Conservation (phyloP, 495 filamentous ascomycete genomes). For the Podospora fimiseda region DNA sequence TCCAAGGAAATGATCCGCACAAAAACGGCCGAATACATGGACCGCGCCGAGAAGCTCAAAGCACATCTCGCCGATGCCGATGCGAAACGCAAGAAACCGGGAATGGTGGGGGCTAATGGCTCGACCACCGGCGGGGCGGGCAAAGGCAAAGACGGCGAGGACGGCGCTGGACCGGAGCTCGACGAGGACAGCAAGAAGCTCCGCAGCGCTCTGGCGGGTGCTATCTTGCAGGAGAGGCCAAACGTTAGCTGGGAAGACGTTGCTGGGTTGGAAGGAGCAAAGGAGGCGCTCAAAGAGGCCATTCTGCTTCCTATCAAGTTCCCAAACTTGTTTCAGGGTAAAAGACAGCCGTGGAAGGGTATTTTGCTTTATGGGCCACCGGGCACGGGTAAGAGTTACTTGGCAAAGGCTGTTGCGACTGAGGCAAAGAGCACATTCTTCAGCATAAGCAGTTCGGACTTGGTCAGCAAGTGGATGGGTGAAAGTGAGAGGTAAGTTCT, state of each 20-base stretch:
- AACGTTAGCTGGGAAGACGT: conserved; percentile 98
- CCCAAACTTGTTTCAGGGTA: conserved; percentile 92
- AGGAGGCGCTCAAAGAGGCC: conserved; percentile 96
- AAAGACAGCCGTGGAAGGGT: conserved; percentile 96
- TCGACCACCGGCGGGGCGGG: conserved; percentile 61
- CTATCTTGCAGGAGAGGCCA: conserved; percentile 89
- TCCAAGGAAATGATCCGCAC: conserved; percentile 94
- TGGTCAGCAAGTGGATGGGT: conserved; percentile 99
- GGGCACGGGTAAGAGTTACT: conserved; percentile 92
- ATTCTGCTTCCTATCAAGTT: conserved; percentile 98
- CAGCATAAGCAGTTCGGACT: conserved; percentile 90
- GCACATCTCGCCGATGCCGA: conserved; percentile 75
- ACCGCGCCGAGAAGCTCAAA: conserved; percentile 95
- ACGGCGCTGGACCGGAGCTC: conserved; percentile 55
- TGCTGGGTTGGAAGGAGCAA: conserved; percentile 89
- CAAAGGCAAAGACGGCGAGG: conserved; percentile 46
- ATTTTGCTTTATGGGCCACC: conserved; percentile 95
- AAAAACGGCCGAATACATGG: conserved; percentile 95
- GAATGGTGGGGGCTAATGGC: conserved; percentile 82
- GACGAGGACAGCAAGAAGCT: conserved; percentile 95
- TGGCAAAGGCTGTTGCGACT: conserved; percentile 95
- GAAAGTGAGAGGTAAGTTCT: conserved; percentile 87
- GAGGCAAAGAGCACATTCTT: conserved; percentile 99
- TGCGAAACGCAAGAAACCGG: conserved; percentile 61
- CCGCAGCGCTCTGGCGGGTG: conserved; percentile 79